Base-by-base conservation (phyloP, 2,329 filamentous ascomycete species). In the Bipolaris zeicola region DNA sequence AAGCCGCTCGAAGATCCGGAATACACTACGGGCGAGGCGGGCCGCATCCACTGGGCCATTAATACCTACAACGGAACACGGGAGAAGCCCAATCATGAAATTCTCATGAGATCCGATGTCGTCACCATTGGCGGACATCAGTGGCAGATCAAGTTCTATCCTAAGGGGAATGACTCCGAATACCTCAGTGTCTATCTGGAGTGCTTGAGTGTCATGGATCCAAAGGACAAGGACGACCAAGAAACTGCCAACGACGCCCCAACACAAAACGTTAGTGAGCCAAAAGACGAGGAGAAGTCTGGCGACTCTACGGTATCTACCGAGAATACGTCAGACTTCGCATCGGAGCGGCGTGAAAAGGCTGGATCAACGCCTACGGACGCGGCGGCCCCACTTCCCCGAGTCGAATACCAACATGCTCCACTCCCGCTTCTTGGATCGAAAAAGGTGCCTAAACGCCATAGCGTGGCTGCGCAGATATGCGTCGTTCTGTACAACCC, bases 61-160 rank as follows among this genome's bases (percentile, higher is more conserved):
- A 80, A 83, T 31, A 78, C 80, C 38, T 83, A 86, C 64, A 84
- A 87, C 57, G 86, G 86, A 46, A 87, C 85, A 11, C 82, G 79
- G 48, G 84, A 87, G 46, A 80, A 81, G 3, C 85, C 85, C 2
- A 87, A 87, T 65, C 80, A 80, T 39, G 80, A 82, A 36, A 78
- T 81, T 38, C 77, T 87, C 60, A 85, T 87, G 81, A 82, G 81
- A 28, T 88, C 86, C 5, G 83, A 80, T 0, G 68, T 80, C 5
- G 82, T 85, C 10, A 80, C 74, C 24, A 77, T 88, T 54, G 86
- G 84, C 18, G 85, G 83, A 18, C 82, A 84, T 58, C 85, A 87
- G 68, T 88, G 85, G 85, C 85, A 82, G 52, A 84, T 88, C 76
- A 88, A 88, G 70, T 85, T 87, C 67, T 87, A 85, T 62, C 86